These are phyloP conservation scores for Cyberlindnera japonica DNA, from an alignment of 805 yeast genomes.

Conservation along the genomic window DNA sequence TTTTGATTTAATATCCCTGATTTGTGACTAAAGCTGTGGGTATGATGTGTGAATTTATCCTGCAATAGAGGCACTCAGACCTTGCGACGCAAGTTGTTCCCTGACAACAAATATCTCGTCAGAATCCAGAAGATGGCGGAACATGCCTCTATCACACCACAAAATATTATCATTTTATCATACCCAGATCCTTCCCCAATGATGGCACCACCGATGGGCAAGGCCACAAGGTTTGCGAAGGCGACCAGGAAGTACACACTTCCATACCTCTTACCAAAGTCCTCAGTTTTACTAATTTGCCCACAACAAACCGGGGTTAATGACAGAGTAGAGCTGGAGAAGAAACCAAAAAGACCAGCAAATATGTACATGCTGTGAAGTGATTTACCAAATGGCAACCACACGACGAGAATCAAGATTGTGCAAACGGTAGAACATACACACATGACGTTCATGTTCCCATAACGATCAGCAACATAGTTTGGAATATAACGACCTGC, in stretches of 20 bases:
- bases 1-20: no score
- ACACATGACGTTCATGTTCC: constrained; percentile 34
- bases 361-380: constrained; percentile 46
- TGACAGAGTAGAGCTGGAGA: constrained; percentile 58
- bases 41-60: no score
- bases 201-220: constrained; percentile 49
- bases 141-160: constrained; percentile 17
- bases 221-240: constrained; percentile 43
- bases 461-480: constrained; percentile 35
- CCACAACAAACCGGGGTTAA: constrained; percentile 70
- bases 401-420: constrained; percentile 47
- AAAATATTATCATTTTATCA: constrained; percentile 40
- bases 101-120: constrained; percentile 16
- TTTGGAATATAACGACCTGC: constrained; percentile 44
- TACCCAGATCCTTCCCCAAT: constrained; percentile 37
- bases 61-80: background rate
- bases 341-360: constrained; percentile 53
- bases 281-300: constrained; percentile 55
- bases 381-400: constrained; percentile 61
- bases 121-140: constrained; percentile 14
- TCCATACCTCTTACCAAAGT: constrained; percentile 69
- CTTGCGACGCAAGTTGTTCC: constrained; percentile 2
- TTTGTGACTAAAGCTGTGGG: no score
- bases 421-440: constrained; percentile 43
- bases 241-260: constrained; percentile 52